Evolutionary conservation across 2,329 filamentous ascomycete species (phyloP), one percentile per base, ranked within the genome.

Genomic region (Hyphodiscus sp.): DNA sequence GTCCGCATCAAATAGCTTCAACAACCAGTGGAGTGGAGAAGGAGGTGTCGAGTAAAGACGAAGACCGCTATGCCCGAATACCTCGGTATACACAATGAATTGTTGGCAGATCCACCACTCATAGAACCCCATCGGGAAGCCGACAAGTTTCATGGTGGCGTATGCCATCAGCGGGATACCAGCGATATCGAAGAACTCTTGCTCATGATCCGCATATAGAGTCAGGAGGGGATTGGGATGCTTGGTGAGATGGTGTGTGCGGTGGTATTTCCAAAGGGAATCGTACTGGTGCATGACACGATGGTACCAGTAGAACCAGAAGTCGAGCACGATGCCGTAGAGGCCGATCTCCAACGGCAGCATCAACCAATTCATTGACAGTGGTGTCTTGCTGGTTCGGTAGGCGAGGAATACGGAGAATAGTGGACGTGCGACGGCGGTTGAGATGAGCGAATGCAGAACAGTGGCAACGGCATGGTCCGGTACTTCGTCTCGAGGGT

Each of bases 71-170:
- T 74, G 72, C 3, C 72, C 71, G 23, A 63, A 59, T 2, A 73
- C 49, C 52, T 74, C 72, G 15, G 70, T 60, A 59, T 68, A 75
- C 13, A 72, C 64, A 29, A 76, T 63, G 49, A 73, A 76, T 50
- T 72, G 65, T 49, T 74, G 69, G 58, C 73, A 75, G 18, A 76
- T 57, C 73, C 73, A 76, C 71, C 70, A 73, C 43, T 74, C 73
- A 47, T 75, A 74, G 58, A 76, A 76, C 1, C 71, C 72, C 69
- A 75, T 71, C 0, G 71, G 72, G 3, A 74, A 47, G 0, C 72
- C 71, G 11, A 49, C 4, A 2, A 23, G 7, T 16, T 33, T 29
- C 30, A 49, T 41, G 16, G 16, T 49, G 30, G 20, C 44, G 44
- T 18, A 45, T 19, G 44, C 19, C n/a, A 45, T 16, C 7, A 45